These are phyloP conservation scores for Eucalyptus decipiens DNA, from an alignment of 345 rosid species.

Conservation along the genomic window DNA sequence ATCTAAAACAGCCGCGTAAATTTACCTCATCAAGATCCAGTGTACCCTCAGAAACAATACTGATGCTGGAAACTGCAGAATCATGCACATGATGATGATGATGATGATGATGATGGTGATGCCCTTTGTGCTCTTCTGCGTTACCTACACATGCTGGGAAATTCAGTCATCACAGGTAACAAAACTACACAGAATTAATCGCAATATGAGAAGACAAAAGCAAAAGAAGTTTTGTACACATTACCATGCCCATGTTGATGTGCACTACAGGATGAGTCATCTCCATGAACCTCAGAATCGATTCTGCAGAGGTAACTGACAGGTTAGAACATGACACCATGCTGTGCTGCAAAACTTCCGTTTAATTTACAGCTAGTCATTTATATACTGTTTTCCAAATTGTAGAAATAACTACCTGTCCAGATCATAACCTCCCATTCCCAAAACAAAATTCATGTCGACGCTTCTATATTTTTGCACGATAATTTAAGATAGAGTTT, in stretches of 20 bases:
- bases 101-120: background rate
- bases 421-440: slow-evolving; percentile 72
- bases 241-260: slow-evolving; percentile 34
- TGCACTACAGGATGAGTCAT: slow-evolving; percentile 11
- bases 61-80: slow-evolving; percentile 59
- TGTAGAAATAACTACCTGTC: slow-evolving; percentile 26
- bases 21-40: slow-evolving; percentile 74
- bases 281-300: slow-evolving; percentile 37
- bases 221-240: background rate
- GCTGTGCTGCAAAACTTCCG: background rate
- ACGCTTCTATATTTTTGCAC: slow-evolving; percentile 32
- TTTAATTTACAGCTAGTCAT: background rate
- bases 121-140: slow-evolving; percentile 31
- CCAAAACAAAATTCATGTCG: slow-evolving; percentile 71
- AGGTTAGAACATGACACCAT: background rate
- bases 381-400: background rate
- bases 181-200: background rate
- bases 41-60: slow-evolving; percentile 55
- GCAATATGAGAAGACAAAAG: background rate
- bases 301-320: slow-evolving; percentile 27
- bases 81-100: slow-evolving; percentile 54
- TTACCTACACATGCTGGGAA: background rate
- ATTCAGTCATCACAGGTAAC: background rate
- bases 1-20: too few species aligned
- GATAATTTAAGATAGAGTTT: too few species aligned